These are phyloP conservation scores for Fraxinus ornus DNA, from an alignment of 305 asterid species.

Conservation along the genomic window DNA sequence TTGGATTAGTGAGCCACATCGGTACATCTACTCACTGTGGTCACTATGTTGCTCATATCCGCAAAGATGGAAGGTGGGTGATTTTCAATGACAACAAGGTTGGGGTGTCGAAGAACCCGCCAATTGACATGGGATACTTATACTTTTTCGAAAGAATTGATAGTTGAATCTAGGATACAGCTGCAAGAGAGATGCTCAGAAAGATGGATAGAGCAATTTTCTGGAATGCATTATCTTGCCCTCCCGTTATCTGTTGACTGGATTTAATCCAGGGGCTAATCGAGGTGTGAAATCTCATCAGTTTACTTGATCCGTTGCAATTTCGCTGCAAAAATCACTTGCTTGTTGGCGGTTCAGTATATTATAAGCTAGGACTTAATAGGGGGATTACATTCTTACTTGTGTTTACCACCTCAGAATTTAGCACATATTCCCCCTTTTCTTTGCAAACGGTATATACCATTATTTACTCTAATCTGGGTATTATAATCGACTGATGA, in stretches of 20 bases:
- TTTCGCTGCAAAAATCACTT: not conserved
- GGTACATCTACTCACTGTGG: slow-evolving; percentile 98
- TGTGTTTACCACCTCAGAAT: not conserved
- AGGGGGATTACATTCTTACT: not conserved
- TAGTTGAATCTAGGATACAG: slow-evolving; percentile 33
- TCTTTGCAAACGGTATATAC: not conserved
- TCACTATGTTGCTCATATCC: slow-evolving; percentile 81
- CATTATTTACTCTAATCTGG: not conserved
- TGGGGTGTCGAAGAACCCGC: slow-evolving; percentile 77
- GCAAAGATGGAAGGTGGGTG: slow-evolving; percentile 83
- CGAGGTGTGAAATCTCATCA: not conserved
- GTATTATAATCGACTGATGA: not conserved
- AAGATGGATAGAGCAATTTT: not conserved
- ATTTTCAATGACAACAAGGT: slow-evolving; percentile 93
- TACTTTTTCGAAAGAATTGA: slow-evolving; percentile 85
- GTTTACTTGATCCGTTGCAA: not conserved
- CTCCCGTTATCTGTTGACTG: not conserved
- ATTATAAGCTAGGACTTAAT: not conserved
- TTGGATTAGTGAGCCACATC: slow-evolving; percentile 91
- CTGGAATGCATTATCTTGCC: not conserved
- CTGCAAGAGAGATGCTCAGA: slow-evolving; percentile 1
- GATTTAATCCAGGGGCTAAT: not conserved
- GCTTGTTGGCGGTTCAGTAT: not conserved
- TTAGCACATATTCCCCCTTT: not conserved
- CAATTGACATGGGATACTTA: slow-evolving; percentile 88